A percentile compares a stretch with the other conserved stretches of the same genome.
Evolutionary conservation across 2,329 filamentous ascomycete species (phyloP).

Genomic region (Ilyonectria destructans): DNA sequence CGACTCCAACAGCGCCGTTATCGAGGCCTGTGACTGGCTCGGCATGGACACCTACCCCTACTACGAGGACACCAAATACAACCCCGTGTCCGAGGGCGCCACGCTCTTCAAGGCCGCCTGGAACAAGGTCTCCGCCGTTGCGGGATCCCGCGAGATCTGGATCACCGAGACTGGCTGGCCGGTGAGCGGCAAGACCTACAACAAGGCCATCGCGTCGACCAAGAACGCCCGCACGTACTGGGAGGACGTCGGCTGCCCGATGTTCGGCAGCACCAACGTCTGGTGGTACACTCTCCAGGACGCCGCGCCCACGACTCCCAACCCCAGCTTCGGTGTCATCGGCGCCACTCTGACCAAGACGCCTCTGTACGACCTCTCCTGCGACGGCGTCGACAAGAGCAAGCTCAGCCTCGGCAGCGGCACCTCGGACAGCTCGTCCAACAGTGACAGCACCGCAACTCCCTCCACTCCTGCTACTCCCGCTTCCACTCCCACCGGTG

Average conservation of each 20-base stretch:
- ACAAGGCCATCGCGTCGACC: conserved; percentile 74
- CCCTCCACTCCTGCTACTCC: conserved; percentile 31
- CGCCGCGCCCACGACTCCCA: conserved; percentile 70
- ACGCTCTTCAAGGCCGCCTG: conserved; percentile 79
- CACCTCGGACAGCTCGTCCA: not conserved
- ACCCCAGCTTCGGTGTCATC: conserved; percentile 81
- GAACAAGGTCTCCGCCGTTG: conserved; percentile 70
- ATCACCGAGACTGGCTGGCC: conserved; percentile 94
- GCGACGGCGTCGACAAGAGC: conserved; percentile 48
- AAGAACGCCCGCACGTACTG: conserved; percentile 86
- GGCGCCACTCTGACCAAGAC: conserved; percentile 67
- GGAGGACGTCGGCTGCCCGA: conserved; percentile 82
- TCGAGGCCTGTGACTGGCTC: conserved; percentile 82
- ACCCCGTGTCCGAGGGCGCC: conserved; percentile 76
- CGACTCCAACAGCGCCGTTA: conserved; percentile 78
- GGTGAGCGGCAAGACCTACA: conserved; percentile 76
- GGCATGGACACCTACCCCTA: conserved; percentile 91
- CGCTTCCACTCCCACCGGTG: conserved; percentile 26
- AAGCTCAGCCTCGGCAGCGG: conserved; percentile 29
- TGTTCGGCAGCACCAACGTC: conserved; percentile 76
- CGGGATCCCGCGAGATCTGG: conserved; percentile 82
- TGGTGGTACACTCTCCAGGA: conserved; percentile 89
- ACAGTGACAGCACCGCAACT: conserved; percentile 8
- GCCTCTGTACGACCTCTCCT: conserved; percentile 77
- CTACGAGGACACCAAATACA: conserved; percentile 80